Evolutionary conservation across 2,329 filamentous ascomycete species (phyloP).

Genomic region (Colletotrichum sp.): DNA sequence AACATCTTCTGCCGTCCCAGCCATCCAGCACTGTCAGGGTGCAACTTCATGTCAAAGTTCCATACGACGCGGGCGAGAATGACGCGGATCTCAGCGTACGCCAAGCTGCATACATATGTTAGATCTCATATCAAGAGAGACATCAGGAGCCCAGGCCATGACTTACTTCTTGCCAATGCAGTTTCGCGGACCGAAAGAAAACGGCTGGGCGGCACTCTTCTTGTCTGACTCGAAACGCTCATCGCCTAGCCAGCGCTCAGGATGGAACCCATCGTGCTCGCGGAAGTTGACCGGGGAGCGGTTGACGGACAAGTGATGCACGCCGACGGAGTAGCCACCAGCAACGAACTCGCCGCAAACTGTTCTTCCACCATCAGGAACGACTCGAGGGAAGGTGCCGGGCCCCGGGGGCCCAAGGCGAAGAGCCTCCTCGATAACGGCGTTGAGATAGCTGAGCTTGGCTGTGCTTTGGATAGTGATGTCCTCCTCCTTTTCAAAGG

Average conservation of each 20-base stretch:
- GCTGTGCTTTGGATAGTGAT: slow-evolving; percentile 37
- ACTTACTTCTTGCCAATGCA: slow-evolving; percentile 56
- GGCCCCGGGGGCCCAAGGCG: slow-evolving; percentile 40
- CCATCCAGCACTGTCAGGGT: slow-evolving; percentile 36
- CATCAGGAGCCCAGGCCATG: too few relatives aligned
- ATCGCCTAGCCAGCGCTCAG: slow-evolving; percentile 14
- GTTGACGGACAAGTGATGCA: slow-evolving; percentile 32
- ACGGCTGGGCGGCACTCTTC: slow-evolving; percentile 49
- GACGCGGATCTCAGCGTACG: slow-evolving; percentile 10
- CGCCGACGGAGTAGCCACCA: slow-evolving; percentile 34
- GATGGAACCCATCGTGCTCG: not conserved
- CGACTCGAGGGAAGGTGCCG: slow-evolving; percentile 30
- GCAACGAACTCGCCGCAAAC: slow-evolving; percentile 37
- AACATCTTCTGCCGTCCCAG: slow-evolving; percentile 27
- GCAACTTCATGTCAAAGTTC: slow-evolving; percentile 18
- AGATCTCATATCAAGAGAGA: not conserved
- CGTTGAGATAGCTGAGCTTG: slow-evolving; percentile 41
- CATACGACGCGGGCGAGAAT: slow-evolving; percentile 11
- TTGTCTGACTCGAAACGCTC: slow-evolving; percentile 32
- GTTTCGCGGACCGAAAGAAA: slow-evolving; percentile 52
- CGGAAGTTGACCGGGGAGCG: slow-evolving; percentile 27
- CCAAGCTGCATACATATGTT: not conserved
- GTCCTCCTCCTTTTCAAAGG: slow-evolving; percentile 37
- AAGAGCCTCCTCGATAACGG: slow-evolving; percentile 46
- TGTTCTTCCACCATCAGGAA: slow-evolving; percentile 34